Evolutionary conservation across 208 protist species (phyloP).

Genomic region (Kentomonas sorsogonicus): DNA sequence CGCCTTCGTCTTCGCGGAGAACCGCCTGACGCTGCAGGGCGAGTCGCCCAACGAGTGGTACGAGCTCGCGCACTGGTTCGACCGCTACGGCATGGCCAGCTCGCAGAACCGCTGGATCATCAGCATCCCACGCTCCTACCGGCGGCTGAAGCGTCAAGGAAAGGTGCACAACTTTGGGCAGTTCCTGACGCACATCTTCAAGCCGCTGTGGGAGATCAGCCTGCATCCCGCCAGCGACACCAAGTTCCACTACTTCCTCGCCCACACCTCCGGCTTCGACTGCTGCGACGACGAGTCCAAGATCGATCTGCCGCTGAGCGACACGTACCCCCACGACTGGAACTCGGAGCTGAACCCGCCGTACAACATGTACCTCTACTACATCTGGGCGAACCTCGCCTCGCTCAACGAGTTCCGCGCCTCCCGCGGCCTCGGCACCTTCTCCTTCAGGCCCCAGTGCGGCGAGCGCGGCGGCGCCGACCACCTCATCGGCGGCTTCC

Average conservation of each 20-base stretch:
- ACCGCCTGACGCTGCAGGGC: constrained; percentile 76
- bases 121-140: constrained; percentile 90
- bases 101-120: constrained; percentile 96
- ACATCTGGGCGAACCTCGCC: constrained; percentile 97
- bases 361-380: constrained; percentile 98
- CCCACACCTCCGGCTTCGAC: constrained; percentile 96
- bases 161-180: constrained; percentile 91
- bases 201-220: constrained; percentile 97
- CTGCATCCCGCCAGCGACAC: constrained; percentile 92
- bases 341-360: constrained; percentile 93
- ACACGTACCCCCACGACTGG: constrained; percentile 90
- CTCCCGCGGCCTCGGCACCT: constrained; percentile 73
- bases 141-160: constrained; percentile 70
- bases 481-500: constrained; percentile 92
- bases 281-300: constrained; percentile 95
- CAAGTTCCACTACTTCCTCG: constrained; percentile 94
- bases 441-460: constrained; percentile 95
- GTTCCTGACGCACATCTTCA: constrained; percentile 96
- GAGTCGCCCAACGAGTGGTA: constrained; percentile 90
- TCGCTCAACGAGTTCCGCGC: constrained; percentile 95
- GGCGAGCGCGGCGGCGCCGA: constrained; percentile 92
- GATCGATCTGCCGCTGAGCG: constrained; percentile 82
- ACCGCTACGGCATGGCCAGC: constrained; percentile 93
- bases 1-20: constrained; percentile 82
- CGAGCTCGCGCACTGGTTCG: constrained; percentile 94